Percentiles rank a stretch among this genome's conserved stretches.
Evolutionary conservation across 1,284 basidiomycete species (phyloP).

Genomic region (Coriolopsis trogii): DNA sequence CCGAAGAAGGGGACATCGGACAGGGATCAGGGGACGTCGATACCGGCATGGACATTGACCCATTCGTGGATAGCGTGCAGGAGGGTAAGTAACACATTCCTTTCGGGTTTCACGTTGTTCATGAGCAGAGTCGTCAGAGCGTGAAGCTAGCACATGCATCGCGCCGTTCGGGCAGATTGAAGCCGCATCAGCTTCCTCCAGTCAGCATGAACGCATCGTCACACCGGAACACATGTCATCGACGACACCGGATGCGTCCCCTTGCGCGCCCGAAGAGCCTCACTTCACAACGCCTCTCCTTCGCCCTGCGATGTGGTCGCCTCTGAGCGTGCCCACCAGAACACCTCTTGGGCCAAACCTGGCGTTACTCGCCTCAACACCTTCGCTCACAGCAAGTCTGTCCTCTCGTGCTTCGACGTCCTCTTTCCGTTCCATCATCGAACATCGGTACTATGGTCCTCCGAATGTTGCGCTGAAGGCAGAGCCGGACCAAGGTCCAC

Average conservation of each 20-base stretch:
- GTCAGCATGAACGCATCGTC: neutral
- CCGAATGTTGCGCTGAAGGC: slow-evolving; percentile 4
- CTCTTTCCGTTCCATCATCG: slow-evolving; percentile 5
- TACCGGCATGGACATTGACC: too few species aligned
- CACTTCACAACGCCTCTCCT: neutral
- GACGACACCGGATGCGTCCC: neutral
- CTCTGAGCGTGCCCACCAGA: neutral
- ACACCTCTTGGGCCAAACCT: neutral
- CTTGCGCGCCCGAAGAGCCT: neutral
- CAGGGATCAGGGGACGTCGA: too few species aligned
- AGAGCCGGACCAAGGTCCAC: slow-evolving; percentile 6
- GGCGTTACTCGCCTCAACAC: neutral
- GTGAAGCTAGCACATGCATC: too few species aligned
- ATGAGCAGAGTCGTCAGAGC: too few species aligned
- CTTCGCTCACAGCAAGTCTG: neutral
- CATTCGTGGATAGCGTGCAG: too few species aligned
- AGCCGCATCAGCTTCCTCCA: too few species aligned
- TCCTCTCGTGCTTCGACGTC: slow-evolving; percentile 8
- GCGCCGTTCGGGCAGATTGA: too few species aligned
- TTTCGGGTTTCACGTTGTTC: too few species aligned
- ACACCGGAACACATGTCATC: neutral
- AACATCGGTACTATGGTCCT: neutral
- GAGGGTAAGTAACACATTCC: too few species aligned
- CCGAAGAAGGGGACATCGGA: too few species aligned
- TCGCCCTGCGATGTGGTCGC: slow-evolving; percentile 17